A percentile compares a stretch with the other conserved stretches of the same genome.
Evolutionary conservation across 257 asterid species (phyloP).

Genomic region (Mitragyna speciosa): DNA sequence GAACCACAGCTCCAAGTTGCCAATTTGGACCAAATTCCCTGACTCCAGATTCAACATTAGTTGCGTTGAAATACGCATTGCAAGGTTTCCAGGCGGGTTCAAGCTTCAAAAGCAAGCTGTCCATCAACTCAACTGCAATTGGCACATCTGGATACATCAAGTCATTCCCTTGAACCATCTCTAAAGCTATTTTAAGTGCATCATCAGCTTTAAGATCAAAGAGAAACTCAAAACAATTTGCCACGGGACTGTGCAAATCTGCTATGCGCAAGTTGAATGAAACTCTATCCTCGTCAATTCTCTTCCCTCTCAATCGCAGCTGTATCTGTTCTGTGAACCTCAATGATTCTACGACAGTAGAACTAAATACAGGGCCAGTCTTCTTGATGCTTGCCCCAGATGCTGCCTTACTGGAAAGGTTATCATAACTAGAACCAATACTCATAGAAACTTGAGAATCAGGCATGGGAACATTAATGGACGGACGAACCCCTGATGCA

Average conservation of each 20-base stretch:
- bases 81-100: constrained; percentile 19
- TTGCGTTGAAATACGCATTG: background rate
- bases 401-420: background rate
- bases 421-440: background rate
- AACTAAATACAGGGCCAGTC: background rate
- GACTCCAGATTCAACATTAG: background rate
- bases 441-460: background rate
- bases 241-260: background rate
- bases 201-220: constrained; percentile 19
- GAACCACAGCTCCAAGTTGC: constrained; percentile 13
- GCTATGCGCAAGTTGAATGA: constrained; percentile 8
- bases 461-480: background rate
- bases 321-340: background rate
- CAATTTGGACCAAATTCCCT: constrained; percentile 3
- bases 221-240: constrained; percentile 9
- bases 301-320: constrained; percentile 15
- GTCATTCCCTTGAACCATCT: constrained; percentile 15
- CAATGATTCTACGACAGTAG: constrained; percentile 1
- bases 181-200: constrained; percentile 14
- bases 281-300: background rate
- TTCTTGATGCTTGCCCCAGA: background rate
- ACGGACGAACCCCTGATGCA: background rate
- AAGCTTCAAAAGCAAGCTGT: constrained; percentile 11
- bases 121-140: constrained; percentile 13
- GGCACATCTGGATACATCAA: constrained; percentile 12